Evolutionary conservation across 257 asterid species (phyloP), one percentile per base, ranked within the genome.

Genomic region (Apocynum venetum): DNA sequence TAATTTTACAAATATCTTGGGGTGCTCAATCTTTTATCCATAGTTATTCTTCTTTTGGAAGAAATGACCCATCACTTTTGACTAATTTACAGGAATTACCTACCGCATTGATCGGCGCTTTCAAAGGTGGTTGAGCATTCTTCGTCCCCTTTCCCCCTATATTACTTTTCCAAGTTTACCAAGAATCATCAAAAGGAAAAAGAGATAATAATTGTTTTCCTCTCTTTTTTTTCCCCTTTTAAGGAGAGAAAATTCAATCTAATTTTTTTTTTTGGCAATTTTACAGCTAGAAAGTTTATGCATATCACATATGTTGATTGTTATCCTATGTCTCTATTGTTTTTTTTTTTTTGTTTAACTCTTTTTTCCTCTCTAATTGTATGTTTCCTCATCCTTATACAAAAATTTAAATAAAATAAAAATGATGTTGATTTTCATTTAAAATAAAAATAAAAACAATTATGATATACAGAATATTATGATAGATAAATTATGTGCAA

Each of bases 101-200:
- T 31, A 75, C 80, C 86, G 84, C 81, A 77, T 72, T 78, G 76
- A 79, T 71, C 82, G 87, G 79, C 80, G 84, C 84, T 72, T 70
- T 78, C 73, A 52, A 80, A 77, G 80, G 64, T 47, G 51, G 36
- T 56, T 81, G 20, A 64, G 73, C 87, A 65, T 65, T 76, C 61
- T 55, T 46, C 49, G 78, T 75, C 71, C 76, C 77, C 72, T 77
- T 86, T 85, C 48, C 85, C 92, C 96, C 89, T 86, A 88, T 80
- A 78, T 83, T 61, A 60, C 80, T 56, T 84, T 82, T 80, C 77
- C 56, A 77, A 59, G 70, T 85, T 71, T 11, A 65, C 55, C 59
- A 53, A 0, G 73, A 80, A 79, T 71, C 73, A 60, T 73, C 82
- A 68, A 31, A 51, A 15, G 48, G 31, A 43, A 43, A 59, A 72